phyloP scores from a whole-genome alignment of 2,329 filamentous ascomycete species.

The Talaromyces sp. region DNA sequence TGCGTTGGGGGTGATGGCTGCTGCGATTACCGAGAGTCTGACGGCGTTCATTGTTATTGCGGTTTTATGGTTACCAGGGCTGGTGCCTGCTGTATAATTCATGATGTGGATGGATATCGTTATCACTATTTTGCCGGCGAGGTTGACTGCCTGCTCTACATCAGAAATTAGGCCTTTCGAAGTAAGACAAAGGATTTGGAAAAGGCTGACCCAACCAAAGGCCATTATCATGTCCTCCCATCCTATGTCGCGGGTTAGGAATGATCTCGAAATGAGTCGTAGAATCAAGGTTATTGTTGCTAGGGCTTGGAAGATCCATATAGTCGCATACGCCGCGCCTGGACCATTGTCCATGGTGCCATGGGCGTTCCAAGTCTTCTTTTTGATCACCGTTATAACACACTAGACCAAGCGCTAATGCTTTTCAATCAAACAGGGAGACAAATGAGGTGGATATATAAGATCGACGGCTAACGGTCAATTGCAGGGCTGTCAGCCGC shows the following conservation, averaged over 20 bases:
- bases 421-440: too few species aligned
- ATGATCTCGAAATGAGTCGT: neutral
- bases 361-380: neutral
- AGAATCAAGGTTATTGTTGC: slow-evolving; percentile 9
- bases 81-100: neutral
- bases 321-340: neutral
- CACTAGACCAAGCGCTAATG: too few species aligned
- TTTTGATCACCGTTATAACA: too few species aligned
- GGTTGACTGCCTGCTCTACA: neutral
- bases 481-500: neutral
- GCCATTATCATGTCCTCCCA: slow-evolving; percentile 7
- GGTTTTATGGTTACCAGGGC: neutral
- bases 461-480: neutral
- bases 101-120: neutral
- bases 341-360: neutral
- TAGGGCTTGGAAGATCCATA: slow-evolving; percentile 8
- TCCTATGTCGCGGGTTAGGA: slow-evolving; percentile 4
- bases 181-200: too few species aligned
- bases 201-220: neutral
- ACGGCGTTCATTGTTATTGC: neutral
- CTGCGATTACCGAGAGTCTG: neutral
- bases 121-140: neutral
- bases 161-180: neutral
- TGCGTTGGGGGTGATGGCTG: neutral
- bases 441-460: neutral